phyloP scores from a whole-genome alignment of 768 basidiomycete species.

The Gymnopilus dilepis region DNA sequence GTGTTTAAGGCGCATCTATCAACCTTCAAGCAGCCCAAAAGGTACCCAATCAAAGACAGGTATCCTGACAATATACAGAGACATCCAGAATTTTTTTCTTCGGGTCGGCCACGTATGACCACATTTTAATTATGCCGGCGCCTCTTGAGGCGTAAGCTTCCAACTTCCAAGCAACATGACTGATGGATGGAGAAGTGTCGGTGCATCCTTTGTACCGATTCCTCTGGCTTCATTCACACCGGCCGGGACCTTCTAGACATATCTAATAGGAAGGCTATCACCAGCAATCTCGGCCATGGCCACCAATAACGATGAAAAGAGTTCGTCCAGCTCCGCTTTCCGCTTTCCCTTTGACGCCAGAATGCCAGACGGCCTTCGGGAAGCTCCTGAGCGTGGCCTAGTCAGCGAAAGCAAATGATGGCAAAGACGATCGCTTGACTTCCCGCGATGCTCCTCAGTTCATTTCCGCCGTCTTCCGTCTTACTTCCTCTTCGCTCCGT shows the following conservation, averaged over 20 bases:
- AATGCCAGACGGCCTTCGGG: background rate
- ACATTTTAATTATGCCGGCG: conserved; percentile 1
- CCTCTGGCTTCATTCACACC: background rate
- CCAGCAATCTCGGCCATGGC: background rate
- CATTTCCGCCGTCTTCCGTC: conserved; percentile 3
- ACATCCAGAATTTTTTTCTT: background rate
- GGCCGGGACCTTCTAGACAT: background rate
- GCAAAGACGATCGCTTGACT: conserved; percentile 10
- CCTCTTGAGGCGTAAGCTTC: background rate
- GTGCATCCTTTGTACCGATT: conserved; percentile 11
- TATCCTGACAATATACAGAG: background rate
- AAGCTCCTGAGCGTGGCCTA: background rate
- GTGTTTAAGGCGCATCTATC: conserved; percentile 16
- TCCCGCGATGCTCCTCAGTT: conserved; percentile 8
- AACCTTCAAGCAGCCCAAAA: background rate
- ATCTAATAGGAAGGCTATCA: background rate
- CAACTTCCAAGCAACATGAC: background rate
- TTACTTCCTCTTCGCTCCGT: background rate
- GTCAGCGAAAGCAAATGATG: background rate
- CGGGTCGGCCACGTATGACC: background rate
- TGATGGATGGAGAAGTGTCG: conserved; percentile 7
- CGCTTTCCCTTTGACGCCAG: background rate
- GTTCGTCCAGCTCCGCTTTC: background rate
- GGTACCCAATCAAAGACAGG: conserved; percentile 3
- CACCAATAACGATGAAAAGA: background rate